Percentiles rank a stretch among this genome's conserved stretches.
These are phyloP conservation scores for Tetraselmis chui DNA, from an alignment of 139 green algal species.

Conservation along the genomic window DNA sequence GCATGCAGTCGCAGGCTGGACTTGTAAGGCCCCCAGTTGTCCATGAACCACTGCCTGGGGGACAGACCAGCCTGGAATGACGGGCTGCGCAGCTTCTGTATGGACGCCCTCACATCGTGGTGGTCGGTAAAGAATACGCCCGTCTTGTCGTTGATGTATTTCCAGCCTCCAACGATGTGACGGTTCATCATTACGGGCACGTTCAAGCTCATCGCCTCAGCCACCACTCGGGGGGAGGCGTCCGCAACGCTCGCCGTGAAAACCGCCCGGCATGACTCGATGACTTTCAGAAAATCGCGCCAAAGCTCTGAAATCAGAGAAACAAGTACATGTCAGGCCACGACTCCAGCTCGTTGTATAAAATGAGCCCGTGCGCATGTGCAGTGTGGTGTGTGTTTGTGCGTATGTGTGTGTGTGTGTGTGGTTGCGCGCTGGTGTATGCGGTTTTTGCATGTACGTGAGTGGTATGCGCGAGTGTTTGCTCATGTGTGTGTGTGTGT, in stretches of 20 bases:
- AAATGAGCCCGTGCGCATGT: neutral
- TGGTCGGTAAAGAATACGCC: slow-evolving; percentile 16
- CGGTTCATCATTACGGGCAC: slow-evolving; percentile 19
- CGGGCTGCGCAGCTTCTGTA: neutral
- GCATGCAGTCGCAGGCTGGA: neutral
- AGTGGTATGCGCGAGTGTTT: too few relatives aligned
- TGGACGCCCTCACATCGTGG: neutral
- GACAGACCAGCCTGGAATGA: neutral
- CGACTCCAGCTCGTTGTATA: neutral
- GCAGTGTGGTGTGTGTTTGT: too few relatives aligned
- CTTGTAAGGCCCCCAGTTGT: neutral
- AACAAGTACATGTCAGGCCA: neutral
- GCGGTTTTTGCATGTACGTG: too few relatives aligned
- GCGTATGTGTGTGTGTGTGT: too few relatives aligned
- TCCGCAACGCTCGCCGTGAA: slow-evolving; percentile 26
- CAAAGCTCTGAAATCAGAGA: neutral
- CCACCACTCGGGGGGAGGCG: slow-evolving; percentile 22
- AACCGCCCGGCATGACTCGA: slow-evolving; percentile 11
- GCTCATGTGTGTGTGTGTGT: too few relatives aligned
- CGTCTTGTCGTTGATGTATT: slow-evolving; percentile 18
- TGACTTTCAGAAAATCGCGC: slow-evolving; percentile 19
- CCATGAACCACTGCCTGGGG: slow-evolving; percentile 18
- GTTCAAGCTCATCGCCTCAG: slow-evolving; percentile 18
- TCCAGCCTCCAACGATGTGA: slow-evolving; percentile 27
- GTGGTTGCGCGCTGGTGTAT: too few relatives aligned